Evolutionary conservation across 169 alveolate genomes (phyloP).

Genomic region (Eimeria praecox): DNA sequence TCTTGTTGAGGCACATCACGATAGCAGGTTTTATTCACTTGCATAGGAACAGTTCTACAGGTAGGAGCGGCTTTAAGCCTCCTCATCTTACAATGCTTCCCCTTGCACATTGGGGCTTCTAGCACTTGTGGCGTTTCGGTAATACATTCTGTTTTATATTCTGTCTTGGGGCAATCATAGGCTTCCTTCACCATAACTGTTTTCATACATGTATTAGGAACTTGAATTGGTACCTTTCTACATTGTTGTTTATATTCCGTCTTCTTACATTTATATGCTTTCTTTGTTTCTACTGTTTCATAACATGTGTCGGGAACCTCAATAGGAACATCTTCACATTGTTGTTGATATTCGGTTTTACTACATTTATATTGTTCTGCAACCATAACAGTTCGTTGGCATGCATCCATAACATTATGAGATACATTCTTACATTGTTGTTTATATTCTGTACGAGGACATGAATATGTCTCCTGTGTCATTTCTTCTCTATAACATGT

Average conservation of each 20-base stretch:
- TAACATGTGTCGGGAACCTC: conserved; percentile 63
- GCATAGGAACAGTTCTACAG: conserved; percentile 68
- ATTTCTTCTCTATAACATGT: conserved; percentile 59
- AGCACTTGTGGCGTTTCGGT: background rate
- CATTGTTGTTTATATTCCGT: conserved; percentile 46
- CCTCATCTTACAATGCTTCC: conserved; percentile 77
- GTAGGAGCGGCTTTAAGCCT: conserved; percentile 65
- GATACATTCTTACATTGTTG: conserved; percentile 65
- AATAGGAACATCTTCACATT: conserved; percentile 60
- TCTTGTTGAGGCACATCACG: conserved; percentile 65
- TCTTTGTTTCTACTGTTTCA: conserved; percentile 69
- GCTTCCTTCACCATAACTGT: conserved; percentile 77
- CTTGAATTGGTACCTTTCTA: conserved; percentile 52
- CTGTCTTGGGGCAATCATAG: conserved; percentile 78
- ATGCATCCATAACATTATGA: conserved; percentile 44
- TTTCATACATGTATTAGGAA: conserved; percentile 53
- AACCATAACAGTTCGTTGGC: conserved; percentile 69
- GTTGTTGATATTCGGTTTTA: conserved; percentile 56
- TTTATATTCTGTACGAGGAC: conserved; percentile 67
- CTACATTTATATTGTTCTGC: conserved; percentile 62
- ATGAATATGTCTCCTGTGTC: conserved; percentile 30
- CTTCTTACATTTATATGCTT: conserved; percentile 61
- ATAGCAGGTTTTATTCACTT: conserved; percentile 70
- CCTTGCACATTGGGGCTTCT: conserved; percentile 75
- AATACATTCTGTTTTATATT: conserved; percentile 72